phyloP scores from a whole-genome alignment of 257 asterid species.

The Nicotiana tomentosiformis region DNA sequence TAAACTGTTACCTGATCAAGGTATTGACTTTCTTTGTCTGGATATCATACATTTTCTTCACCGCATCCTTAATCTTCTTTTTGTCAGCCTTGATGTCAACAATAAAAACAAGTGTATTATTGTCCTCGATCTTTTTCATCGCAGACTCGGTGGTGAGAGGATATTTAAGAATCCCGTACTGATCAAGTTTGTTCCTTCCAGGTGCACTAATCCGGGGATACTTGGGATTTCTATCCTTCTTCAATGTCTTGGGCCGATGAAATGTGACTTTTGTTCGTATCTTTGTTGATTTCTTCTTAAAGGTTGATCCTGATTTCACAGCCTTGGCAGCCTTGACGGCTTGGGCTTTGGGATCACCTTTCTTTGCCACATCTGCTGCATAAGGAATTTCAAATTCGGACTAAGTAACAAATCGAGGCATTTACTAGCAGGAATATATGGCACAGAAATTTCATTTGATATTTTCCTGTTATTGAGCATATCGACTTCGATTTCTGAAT shows the following conservation, averaged over 20 bases:
- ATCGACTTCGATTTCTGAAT: neutral
- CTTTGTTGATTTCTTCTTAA: constrained; percentile 39
- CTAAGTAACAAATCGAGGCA: neutral
- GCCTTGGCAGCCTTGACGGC: constrained; percentile 51
- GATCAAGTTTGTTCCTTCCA: constrained; percentile 47
- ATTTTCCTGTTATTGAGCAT: neutral
- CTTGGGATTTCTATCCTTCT: constrained; percentile 42
- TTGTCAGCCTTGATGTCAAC: constrained; percentile 49
- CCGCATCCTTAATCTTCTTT: constrained; percentile 47
- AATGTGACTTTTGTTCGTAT: constrained; percentile 46
- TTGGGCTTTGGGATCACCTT: constrained; percentile 45
- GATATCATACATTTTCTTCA: constrained; percentile 49
- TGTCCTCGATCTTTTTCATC: constrained; percentile 51
- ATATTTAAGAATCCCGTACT: constrained; percentile 37
- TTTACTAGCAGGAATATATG: neutral
- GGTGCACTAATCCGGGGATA: constrained; percentile 49
- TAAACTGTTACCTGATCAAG: constrained; percentile 35
- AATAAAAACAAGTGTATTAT: constrained; percentile 46
- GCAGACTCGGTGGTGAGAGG: constrained; percentile 52
- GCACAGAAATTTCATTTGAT: neutral
- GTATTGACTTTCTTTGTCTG: constrained; percentile 49
- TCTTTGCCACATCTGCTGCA: constrained; percentile 31
- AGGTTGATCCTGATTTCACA: constrained; percentile 31
- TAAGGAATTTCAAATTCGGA: neutral
- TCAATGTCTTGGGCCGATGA: constrained; percentile 45